Evolutionary conservation across 805 yeast genomes (phyloP).

Genomic region (Candida maesae): DNA sequence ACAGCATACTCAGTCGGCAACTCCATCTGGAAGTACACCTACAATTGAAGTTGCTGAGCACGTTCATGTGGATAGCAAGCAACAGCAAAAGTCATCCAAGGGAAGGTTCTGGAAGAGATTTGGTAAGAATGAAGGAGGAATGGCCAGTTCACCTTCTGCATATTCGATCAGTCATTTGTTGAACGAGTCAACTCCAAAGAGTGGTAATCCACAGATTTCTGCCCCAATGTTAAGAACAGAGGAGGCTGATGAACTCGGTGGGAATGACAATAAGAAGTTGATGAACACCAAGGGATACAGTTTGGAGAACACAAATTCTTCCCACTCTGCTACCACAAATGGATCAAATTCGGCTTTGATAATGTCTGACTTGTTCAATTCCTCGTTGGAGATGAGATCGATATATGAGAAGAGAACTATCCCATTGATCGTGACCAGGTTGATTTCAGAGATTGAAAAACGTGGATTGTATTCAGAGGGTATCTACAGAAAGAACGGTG

Average conservation of each 20-base stretch:
- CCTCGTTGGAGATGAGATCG: constrained; percentile 62
- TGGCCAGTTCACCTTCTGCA: constrained; percentile 19
- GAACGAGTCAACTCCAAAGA: constrained; percentile 7
- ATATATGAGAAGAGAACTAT: constrained; percentile 55
- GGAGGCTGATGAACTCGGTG: constrained; percentile 30
- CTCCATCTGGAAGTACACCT: constrained; percentile 4
- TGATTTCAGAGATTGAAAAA: constrained; percentile 72
- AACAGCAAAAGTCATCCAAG: constrained; percentile 23
- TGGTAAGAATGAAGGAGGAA: constrained; percentile 20
- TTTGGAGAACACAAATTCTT: constrained; percentile 9
- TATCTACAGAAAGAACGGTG: constrained; percentile 79
- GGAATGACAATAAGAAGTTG: constrained; percentile 34
- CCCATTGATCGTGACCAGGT: constrained; percentile 69
- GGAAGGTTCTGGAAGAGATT: constrained; percentile 33
- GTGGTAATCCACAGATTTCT: constrained; percentile 29
- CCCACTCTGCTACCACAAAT: constrained; percentile 2
- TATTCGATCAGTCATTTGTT: constrained; percentile 18
- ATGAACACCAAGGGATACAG: constrained; percentile 21
- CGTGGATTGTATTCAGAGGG: constrained; percentile 82
- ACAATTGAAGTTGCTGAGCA: constrained; percentile 9
- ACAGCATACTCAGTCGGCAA: not conserved
- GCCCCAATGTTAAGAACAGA: constrained; percentile 35
- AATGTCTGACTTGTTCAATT: constrained; percentile 28
- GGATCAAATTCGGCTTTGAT: constrained; percentile 9
- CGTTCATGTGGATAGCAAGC: constrained; percentile 9